Conservation (phyloP, 23 red algal genomes). For the Chondrus crispus region DNA sequence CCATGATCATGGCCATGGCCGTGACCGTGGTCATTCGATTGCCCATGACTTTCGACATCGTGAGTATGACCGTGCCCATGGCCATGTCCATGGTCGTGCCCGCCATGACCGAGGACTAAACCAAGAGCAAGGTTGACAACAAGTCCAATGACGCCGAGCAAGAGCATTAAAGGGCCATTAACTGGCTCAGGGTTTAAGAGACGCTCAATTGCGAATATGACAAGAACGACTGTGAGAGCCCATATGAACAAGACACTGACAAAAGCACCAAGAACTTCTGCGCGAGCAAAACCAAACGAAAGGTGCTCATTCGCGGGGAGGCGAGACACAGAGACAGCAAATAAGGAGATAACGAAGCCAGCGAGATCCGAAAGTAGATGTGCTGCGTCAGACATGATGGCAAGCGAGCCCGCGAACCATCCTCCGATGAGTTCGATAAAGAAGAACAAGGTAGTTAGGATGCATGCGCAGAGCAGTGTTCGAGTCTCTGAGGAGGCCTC, state of each 20-base stretch:
- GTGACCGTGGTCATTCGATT: background rate
- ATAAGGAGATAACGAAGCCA: constrained; percentile 84
- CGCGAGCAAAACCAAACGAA: constrained; percentile 87
- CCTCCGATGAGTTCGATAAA: constrained; percentile 88
- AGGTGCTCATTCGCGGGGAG: constrained; percentile 54
- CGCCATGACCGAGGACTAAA: constrained; percentile 55
- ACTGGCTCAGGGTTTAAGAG: constrained; percentile 70
- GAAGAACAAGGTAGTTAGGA: constrained; percentile 86
- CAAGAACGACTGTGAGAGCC: constrained; percentile 68
- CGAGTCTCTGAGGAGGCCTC: constrained; percentile 11
- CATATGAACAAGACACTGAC: constrained; percentile 90
- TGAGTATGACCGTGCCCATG: constrained; percentile 33
- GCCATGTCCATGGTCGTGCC: constrained; percentile 32
- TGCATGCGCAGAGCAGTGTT: constrained; percentile 58
- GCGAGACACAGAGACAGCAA: constrained; percentile 73
- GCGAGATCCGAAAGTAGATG: constrained; percentile 97
- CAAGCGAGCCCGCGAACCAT: constrained; percentile 79
- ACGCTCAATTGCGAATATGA: constrained; percentile 49
- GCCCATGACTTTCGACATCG: constrained; percentile 10
- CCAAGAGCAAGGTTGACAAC: constrained; percentile 81
- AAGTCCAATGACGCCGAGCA: constrained; percentile 79
- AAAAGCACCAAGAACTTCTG: constrained; percentile 94
- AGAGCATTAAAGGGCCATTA: constrained; percentile 82
- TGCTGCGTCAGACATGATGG: constrained; percentile 96
- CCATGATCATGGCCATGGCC: constrained; percentile 6